Evolutionary conservation across 805 yeast genomes (phyloP), one percentile per base, ranked within the genome.

Genomic region (Wickerhamiella parazyma): DNA sequence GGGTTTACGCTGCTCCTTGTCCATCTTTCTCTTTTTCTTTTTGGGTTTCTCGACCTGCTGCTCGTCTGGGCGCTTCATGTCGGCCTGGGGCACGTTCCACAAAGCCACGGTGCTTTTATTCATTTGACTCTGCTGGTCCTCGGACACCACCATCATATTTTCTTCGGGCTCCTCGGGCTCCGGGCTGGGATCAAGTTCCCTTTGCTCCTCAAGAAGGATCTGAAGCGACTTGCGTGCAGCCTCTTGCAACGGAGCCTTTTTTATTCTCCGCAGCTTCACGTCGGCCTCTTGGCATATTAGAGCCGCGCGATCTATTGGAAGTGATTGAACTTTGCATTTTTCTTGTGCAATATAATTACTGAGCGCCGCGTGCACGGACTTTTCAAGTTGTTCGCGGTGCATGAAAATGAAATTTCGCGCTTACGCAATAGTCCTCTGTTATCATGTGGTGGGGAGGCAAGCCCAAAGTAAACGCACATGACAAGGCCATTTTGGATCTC

Each of bases 401-500:
- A 41, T 42, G n/a, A n/a, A n/a, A n/a, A n/a, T n/a, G n/a, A n/a
- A n/a, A n/a, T n/a, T n/a, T n/a, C n/a, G n/a, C n/a, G n/a, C n/a
- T n/a, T n/a, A n/a, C n/a, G n/a, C n/a, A n/a, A n/a, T n/a, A n/a
- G n/a, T n/a, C n/a, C n/a, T n/a, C n/a, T n/a, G n/a, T 22, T 14
- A n/a, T 21, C 24, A 21, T 21, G 24, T 21, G 24, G 36, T 50
- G 55, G 33, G 49, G 55, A 46, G 52, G 49, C 33, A 35, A 52
- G 36, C 49, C 57, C 28, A 77, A 74, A 55, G 76, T 89, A 16
- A 84, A 94, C 6, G 69, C 78, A 29, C 87, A 86, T 52, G 98
- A 91, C 56, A 73, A 69, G 55, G 95, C 96, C 0, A 73, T 91
- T 9, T 69, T 85, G 50, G 91, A 87, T 56, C 68, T 91, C 52